Evolutionary conservation across 176 grass and related monocot species (phyloP), one percentile per base, ranked within the genome.

Genomic region (Cenchrus purpureus): DNA sequence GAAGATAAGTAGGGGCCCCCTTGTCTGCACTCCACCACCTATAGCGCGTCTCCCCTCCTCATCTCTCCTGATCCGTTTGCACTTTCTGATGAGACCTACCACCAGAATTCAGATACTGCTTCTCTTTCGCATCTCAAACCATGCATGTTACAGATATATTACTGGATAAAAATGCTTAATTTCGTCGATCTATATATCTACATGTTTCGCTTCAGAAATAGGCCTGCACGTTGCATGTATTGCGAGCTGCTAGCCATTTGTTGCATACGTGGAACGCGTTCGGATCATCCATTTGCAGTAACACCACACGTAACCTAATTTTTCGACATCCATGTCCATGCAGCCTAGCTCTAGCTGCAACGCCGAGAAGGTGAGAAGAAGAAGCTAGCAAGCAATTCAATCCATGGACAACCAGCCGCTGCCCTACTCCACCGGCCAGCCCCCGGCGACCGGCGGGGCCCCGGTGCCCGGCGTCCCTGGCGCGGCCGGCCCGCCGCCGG

Each of bases 391-490:
- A 76, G 9, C 20, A 79, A 87, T 4, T 42, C 22, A 32, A 46
- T 2, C 10, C 29, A 77, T 94, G 92, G 90, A 94, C 77, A 94
- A 90, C 85, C 93, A 95, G 71, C 90, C 71, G 68, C 85, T 88
- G 66, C 85, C 87, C 52, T 86, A 86, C 84, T 66, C 73, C 87
- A 29, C 82, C 22, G 67, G 37, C 15, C 53, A 85, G 83, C 56
- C 69, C 22, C 63, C 87, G 50, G 86, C 74, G 34, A 19, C 84
- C 40, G 83, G 84, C 20, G 81, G 84, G 62, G n/a, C 85, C 13
- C 81, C 91, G 16, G 82, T 81, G 3, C 52, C 89, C 4, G 84
- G 84, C 42, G 64, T 87, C 29, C 71, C 79, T 1, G 86, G 85
- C 52, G 71, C 42, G 10, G 74, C 42, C 12, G 84, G 61, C 0